Evolutionary conservation across 225 moss, liverwort and hornwort species (phyloP).

Genomic region (Takakia lepidozioides): DNA sequence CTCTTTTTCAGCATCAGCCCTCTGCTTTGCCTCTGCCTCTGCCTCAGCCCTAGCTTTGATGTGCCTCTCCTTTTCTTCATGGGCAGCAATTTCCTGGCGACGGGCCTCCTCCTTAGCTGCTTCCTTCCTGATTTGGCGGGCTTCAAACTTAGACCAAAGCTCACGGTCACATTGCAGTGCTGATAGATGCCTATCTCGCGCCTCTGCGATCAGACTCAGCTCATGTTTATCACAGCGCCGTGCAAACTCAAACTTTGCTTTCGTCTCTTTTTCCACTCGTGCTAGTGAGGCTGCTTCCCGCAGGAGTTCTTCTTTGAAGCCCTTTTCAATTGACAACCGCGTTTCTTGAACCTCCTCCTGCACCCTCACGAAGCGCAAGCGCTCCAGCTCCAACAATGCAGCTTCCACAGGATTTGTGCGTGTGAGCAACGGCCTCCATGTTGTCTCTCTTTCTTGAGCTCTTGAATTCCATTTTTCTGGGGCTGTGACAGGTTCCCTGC

Average conservation of each 20-base stretch:
- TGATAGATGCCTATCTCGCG: constrained; percentile 80
- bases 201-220: constrained; percentile 82
- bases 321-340: constrained; percentile 44
- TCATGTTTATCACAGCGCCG: constrained; percentile 82
- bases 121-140: constrained; percentile 84
- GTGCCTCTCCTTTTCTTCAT: constrained; percentile 50
- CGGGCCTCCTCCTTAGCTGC: constrained; percentile 92
- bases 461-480: constrained; percentile 7
- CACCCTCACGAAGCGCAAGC: constrained; percentile 60
- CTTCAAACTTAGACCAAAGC: constrained; percentile 86
- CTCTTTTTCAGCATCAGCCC: constrained; percentile 57
- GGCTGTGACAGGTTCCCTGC: too few relatives aligned
- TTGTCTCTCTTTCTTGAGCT: constrained; percentile 22
- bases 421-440: too few relatives aligned
- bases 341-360: constrained; percentile 76
- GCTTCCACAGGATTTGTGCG: constrained; percentile 70
- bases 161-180: constrained; percentile 86
- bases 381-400: constrained; percentile 67
- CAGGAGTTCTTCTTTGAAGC: constrained; percentile 56
- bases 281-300: constrained; percentile 43
- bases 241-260: constrained; percentile 64
- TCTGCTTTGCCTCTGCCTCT: too few relatives aligned
- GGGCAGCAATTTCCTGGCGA: constrained; percentile 57
- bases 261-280: constrained; percentile 61
- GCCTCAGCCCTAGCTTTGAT: constrained; percentile 55